Evolutionary conservation across 169 alveolate genomes (phyloP).

Genomic region (Babesia gibsoni): DNA sequence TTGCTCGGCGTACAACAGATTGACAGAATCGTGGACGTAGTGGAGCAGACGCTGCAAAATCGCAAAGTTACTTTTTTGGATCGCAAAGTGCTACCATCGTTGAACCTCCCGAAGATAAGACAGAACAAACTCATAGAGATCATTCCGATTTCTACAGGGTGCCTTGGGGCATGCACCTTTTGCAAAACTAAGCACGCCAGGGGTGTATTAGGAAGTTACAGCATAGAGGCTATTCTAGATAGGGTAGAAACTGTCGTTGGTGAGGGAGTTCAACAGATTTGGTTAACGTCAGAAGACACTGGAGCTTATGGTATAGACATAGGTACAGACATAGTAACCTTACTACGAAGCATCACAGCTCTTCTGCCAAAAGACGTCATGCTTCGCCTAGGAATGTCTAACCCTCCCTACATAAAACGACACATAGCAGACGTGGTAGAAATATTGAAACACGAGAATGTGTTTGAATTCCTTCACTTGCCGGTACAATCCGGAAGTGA

Average conservation of each 20-base stretch:
- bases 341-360: slow-evolving; percentile 81
- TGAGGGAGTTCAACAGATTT: slow-evolving; percentile 92
- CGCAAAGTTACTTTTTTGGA: slow-evolving; percentile 85
- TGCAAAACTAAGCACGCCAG: slow-evolving; percentile 98
- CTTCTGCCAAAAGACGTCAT: slow-evolving; percentile 60
- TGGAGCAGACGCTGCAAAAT: slow-evolving; percentile 93
- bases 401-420: slow-evolving; percentile 97
- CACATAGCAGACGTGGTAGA: slow-evolving; percentile 90
- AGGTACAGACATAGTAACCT: slow-evolving; percentile 90
- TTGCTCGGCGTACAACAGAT: slow-evolving; percentile 80
- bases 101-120: slow-evolving; percentile 97
- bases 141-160: slow-evolving; percentile 89
- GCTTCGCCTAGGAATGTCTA: slow-evolving; percentile 98
- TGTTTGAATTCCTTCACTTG: slow-evolving; percentile 94
- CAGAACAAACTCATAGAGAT: slow-evolving; percentile 92
- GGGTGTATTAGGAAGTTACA: slow-evolving; percentile 93
- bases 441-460: slow-evolving; percentile 91
- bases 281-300: slow-evolving; percentile 98
- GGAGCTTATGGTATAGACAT: slow-evolving; percentile 98
- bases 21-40: slow-evolving; percentile 90
- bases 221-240: slow-evolving; percentile 84
- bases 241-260: slow-evolving; percentile 84
- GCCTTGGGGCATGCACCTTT: slow-evolving; percentile 97
- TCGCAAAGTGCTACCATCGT: slow-evolving; percentile 86
- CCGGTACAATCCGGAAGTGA: slow-evolving; percentile 98